Evolutionary conservation across 176 grass and related monocot species (phyloP).

Genomic region (Miscanthus lutarioriparius): DNA sequence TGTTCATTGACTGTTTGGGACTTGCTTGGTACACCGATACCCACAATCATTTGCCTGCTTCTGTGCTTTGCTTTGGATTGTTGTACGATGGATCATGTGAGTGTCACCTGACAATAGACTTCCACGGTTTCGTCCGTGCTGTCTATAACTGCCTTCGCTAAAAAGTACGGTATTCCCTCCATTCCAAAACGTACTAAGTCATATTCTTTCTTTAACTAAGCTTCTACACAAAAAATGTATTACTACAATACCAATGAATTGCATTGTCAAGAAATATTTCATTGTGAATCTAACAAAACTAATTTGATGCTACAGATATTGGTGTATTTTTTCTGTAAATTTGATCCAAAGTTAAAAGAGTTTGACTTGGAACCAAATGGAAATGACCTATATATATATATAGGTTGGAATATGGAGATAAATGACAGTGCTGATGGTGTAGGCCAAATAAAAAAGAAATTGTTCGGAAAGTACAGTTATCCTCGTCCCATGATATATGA

Average conservation of each 20-base stretch:
- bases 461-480: too few species aligned
- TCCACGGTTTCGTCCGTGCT: background rate
- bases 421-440: background rate
- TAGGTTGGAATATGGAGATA: too few species aligned
- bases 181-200: background rate
- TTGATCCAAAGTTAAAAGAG: too few species aligned
- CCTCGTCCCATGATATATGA: too few species aligned
- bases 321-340: too few species aligned
- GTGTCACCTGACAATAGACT: background rate
- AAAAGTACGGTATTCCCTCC: background rate
- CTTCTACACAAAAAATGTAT: too few species aligned
- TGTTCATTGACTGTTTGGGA: constrained; percentile 20
- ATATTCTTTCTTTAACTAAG: background rate
- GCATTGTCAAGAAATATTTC: too few species aligned
- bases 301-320: too few species aligned
- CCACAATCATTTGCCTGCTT: background rate
- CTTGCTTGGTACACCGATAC: background rate
- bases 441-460: background rate
- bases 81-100: background rate
- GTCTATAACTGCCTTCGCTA: background rate
- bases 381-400: too few species aligned
- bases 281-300: too few species aligned
- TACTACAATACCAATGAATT: too few species aligned
- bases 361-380: too few species aligned
- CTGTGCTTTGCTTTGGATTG: background rate